Conservation (phyloP, 441 rosid species). For the Bruguiera hainesii region DNA sequence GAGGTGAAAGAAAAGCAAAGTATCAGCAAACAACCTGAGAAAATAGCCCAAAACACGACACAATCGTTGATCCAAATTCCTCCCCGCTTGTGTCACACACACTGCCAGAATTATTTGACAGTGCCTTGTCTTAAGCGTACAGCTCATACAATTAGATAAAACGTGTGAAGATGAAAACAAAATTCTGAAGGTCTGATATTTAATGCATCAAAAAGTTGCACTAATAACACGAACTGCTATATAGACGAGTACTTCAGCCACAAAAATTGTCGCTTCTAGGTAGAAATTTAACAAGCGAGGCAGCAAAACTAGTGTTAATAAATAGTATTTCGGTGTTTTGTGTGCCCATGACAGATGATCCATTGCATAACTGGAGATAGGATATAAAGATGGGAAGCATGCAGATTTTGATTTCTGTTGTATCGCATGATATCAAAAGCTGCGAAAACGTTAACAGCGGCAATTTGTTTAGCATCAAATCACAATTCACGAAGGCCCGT, state of each 20-base stretch:
- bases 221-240: background rate
- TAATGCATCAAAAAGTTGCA: background rate
- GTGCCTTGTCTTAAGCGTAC: conserved; percentile 46
- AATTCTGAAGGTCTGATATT: background rate
- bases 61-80: too few species aligned
- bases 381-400: too few species aligned
- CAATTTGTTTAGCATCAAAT: background rate
- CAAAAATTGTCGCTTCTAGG: background rate
- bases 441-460: background rate
- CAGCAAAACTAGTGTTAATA: too few species aligned
- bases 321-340: too few species aligned
- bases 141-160: conserved; percentile 16
- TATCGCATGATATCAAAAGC: background rate
- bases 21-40: too few species aligned
- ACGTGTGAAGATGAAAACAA: background rate
- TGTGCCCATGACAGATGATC: too few species aligned
- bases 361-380: too few species aligned
- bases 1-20: too few species aligned
- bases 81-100: too few species aligned
- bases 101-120: conserved; percentile 38
- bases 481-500: background rate
- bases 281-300: too few species aligned
- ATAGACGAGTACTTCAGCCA: background rate
- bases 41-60: too few species aligned
- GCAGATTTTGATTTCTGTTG: too few species aligned